These are phyloP conservation scores for Musa troglodytarum DNA, from an alignment of 176 grass and related monocot genomes.

Conservation along the genomic window DNA sequence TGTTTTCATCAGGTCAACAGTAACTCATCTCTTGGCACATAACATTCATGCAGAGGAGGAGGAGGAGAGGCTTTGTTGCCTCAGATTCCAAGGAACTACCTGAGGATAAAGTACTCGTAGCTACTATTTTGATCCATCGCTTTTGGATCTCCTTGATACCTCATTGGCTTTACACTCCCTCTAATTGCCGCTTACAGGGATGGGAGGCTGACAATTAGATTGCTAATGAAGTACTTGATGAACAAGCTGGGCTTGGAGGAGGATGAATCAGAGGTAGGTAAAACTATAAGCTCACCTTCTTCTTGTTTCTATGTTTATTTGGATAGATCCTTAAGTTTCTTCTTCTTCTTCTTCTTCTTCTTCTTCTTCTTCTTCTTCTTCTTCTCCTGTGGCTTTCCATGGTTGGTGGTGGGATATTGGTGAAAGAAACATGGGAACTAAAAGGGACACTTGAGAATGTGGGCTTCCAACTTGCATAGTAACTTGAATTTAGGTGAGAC, in stretches of 20 bases:
- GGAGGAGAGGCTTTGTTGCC: not conserved
- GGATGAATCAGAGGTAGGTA: conserved; percentile 40
- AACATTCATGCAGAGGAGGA: not conserved
- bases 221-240: conserved; percentile 37
- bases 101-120: not conserved
- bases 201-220: conserved; percentile 30
- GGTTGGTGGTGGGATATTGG: not conserved
- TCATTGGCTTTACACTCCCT: not conserved
- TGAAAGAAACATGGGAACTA: conserved; percentile 44
- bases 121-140: not conserved
- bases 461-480: conserved; percentile 10
- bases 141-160: not conserved
- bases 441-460: conserved; percentile 11
- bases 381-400: conserved; percentile 7
- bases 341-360: not conserved
- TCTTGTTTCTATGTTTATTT: not conserved
- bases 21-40: not conserved
- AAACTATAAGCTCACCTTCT: not conserved
- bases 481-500: conserved; percentile 25
- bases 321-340: conserved; percentile 7
- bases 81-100: not conserved
- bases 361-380: no score
- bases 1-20: not conserved
- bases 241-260: conserved; percentile 32
- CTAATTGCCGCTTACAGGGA: conserved; percentile 10